These are phyloP conservation scores for Ocimum tenuiflorum DNA, from an alignment of 257 asterid species.

Conservation along the genomic window DNA sequence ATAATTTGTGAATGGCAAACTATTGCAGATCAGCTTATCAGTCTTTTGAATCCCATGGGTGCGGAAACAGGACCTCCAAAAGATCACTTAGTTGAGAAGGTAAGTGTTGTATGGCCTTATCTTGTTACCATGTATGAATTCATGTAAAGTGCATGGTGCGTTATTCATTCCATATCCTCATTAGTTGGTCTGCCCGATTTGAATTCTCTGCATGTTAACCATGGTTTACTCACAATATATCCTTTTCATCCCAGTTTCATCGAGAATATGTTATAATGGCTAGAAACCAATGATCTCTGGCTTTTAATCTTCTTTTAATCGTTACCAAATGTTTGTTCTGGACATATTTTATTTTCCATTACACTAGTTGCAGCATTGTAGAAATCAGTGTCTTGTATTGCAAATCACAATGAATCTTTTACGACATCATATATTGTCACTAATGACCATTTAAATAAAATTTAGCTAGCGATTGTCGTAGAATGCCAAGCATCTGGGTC, in stretches of 20 bases:
- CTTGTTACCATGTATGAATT: background rate
- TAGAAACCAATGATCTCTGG: background rate
- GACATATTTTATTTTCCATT: no score
- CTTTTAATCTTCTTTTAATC: no score
- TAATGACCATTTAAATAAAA: no score
- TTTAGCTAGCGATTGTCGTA: background rate
- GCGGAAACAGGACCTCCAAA: slow-evolving; percentile 45
- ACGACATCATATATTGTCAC: no score
- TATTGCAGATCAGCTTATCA: slow-evolving; percentile 36
- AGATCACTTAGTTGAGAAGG: slow-evolving; percentile 71
- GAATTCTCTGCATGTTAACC: background rate
- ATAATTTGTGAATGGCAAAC: slow-evolving; percentile 6
- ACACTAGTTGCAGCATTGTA: no score
- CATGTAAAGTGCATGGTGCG: no score
- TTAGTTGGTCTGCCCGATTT: background rate
- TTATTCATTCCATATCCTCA: no score
- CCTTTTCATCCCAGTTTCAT: background rate
- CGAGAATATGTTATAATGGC: background rate
- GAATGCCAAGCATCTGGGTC: background rate
- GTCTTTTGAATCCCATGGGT: slow-evolving; percentile 29
- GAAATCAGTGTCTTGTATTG: no score
- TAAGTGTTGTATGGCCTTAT: slow-evolving; percentile 25
- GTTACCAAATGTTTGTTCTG: no score
- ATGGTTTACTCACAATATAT: background rate
- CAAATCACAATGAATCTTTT: no score